These are phyloP conservation scores for Parmales sp. DNA, from an alignment of 108 stramenopile species.

Conservation along the genomic window DNA sequence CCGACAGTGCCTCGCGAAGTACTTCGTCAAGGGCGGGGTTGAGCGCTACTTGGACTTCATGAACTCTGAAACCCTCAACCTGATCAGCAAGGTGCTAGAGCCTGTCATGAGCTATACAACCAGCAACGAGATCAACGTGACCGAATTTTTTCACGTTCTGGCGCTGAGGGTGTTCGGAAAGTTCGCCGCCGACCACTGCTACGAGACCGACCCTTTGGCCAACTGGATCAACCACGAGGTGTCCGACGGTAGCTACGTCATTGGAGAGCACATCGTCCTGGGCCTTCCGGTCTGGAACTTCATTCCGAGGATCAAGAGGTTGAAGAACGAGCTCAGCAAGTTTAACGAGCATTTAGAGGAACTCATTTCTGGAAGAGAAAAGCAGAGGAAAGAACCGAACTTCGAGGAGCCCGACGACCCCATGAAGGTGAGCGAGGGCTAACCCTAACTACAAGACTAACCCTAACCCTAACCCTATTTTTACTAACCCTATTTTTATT, in stretches of 20 bases:
- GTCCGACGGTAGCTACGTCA: slow-evolving; percentile 15
- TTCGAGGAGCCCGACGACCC: slow-evolving; percentile 20
- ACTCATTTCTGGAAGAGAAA: neutral
- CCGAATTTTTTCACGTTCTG: slow-evolving; percentile 17
- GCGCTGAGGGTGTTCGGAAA: slow-evolving; percentile 15
- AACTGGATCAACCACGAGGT: neutral
- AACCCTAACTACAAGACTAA: no score
- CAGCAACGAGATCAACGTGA: slow-evolving; percentile 14
- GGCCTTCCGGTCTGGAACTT: slow-evolving; percentile 13
- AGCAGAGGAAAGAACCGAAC: neutral
- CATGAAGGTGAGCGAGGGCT: slow-evolving; percentile 13
- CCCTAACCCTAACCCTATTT: no score
- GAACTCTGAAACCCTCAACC: neutral
- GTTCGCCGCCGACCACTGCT: neutral
- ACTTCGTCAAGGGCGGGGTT: slow-evolving; percentile 14
- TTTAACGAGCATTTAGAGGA: neutral
- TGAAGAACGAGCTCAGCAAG: neutral
- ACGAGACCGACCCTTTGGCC: neutral
- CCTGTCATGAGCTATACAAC: neutral
- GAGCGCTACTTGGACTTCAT: slow-evolving; percentile 6
- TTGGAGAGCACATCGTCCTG: slow-evolving; percentile 20
- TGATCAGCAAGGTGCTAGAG: slow-evolving; percentile 3
- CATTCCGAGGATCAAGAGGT: slow-evolving; percentile 12
- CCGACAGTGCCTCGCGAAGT: slow-evolving; percentile 14
- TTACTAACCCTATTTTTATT: no score